These are phyloP conservation scores for Penicillium waksmanii DNA, from an alignment of 495 filamentous ascomycete genomes.

Conservation along the genomic window DNA sequence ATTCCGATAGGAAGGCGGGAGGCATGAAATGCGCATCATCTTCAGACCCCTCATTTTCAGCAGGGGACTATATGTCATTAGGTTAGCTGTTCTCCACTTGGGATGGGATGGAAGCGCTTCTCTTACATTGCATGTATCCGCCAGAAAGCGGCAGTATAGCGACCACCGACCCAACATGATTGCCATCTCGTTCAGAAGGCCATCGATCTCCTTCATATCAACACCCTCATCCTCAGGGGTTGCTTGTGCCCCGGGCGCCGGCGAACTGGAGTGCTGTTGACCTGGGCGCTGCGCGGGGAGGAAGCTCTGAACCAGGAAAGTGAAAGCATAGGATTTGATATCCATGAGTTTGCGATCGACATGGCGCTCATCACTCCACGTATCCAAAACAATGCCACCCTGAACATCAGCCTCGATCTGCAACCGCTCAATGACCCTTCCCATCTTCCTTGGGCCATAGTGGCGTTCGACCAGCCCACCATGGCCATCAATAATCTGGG, in stretches of 20 bases:
- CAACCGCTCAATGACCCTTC: conserved; percentile 90
- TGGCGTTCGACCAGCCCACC: conserved; percentile 87
- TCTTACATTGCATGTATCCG: conserved; percentile 78
- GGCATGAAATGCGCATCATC: conserved; percentile 43
- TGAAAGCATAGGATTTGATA: conserved; percentile 95
- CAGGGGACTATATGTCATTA: conserved; percentile 17
- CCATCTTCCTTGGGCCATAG: conserved; percentile 90
- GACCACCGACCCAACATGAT: conserved; percentile 94
- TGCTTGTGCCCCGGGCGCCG: conserved; percentile 58
- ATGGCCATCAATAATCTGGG: conserved; percentile 91
- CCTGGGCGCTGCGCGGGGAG: conserved; percentile 67
- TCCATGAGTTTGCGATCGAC: conserved; percentile 88
- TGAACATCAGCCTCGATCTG: conserved; percentile 96
- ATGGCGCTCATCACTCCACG: conserved; percentile 86
- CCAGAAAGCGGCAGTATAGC: conserved; percentile 85
- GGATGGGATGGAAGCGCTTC: no score
- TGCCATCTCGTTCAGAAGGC: conserved; percentile 80
- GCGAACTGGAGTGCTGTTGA: conserved; percentile 62
- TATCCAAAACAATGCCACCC: conserved; percentile 95
- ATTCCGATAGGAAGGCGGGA: conserved; percentile 73
- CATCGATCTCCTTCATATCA: conserved; percentile 94
- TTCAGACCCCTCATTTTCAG: conserved; percentile 28
- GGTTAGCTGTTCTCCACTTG: no score
- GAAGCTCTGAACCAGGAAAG: conserved; percentile 94
- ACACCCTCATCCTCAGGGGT: conserved; percentile 81